Base-by-base conservation (phyloP, 805 yeast species). In the Ogataea chonburiensis region DNA sequence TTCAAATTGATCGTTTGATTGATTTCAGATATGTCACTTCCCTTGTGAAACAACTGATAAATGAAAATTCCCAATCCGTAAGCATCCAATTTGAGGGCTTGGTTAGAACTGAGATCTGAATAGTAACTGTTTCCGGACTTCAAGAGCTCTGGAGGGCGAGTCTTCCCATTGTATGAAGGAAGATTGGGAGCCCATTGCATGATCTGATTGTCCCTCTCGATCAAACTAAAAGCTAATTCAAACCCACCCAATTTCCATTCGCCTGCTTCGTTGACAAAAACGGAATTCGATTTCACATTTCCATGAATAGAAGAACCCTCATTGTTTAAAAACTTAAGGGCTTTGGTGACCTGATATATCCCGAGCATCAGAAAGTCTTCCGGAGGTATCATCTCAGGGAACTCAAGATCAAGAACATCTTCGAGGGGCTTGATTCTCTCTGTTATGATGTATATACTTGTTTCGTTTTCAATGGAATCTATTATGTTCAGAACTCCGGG, bases 241-340 rank as follows among this genome's bases (percentile, higher is more conserved):
- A 88, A 78, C 1, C 96, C 95, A 40, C 84, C 83, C 17, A 89
- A 55, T 41, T 77, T 81, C 91, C 95, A 86, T 52, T 84, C 94
- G 10, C 96, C 95, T 11, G 67, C 53, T 19, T 68, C 72, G 37
- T 75, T 81, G 11, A 86, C 78, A 55, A 65, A 88, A 1, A 89
- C 70, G 1, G 84, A 73, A 25, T 73, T 66, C 13, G 63, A 47
- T 40, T 73, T 68, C 9, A 86, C 46, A 41, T 77, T 77, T 5
- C 88, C 91, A 52, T 85, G 82, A 5, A 82, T 64, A 17, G 81
- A 74, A 5, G 66, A 53, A 22, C 76, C 75, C 40, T 76, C 83
- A 17, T 60, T 65, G 45, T 81, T 80, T 31, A 85, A 65, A 41
- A 74, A 78, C 46, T 65, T 69, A 37, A 86, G 49, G 0, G 85